A percentile compares a stretch with the other conserved stretches of the same genome.
phyloP scores from a whole-genome alignment of 2,329 filamentous ascomycete species.

The Pestalotiopsis sp. region DNA sequence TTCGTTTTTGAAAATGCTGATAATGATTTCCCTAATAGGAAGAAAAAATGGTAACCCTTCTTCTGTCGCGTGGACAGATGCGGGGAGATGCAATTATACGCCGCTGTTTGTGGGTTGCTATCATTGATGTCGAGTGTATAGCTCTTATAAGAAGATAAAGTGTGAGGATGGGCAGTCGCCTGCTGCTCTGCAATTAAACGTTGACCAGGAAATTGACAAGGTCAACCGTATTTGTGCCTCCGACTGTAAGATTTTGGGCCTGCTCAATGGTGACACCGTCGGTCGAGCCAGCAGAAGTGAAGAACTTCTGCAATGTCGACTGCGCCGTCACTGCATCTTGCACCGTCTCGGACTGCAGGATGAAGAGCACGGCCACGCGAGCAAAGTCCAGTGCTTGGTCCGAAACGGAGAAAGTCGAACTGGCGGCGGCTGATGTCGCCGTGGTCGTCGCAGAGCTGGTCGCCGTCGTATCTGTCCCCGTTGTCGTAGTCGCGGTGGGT shows the following conservation, averaged over 20 bases:
- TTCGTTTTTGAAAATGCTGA: constrained; percentile 6
- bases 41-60: neutral
- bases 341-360: constrained; percentile 59
- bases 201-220: constrained; percentile 51
- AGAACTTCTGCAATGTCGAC: constrained; percentile 55
- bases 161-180: neutral
- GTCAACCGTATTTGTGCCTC: constrained; percentile 50
- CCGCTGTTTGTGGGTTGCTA: neutral
- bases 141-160: neutral
- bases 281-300: constrained; percentile 41
- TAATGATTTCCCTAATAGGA: neutral
- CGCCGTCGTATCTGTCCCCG: constrained; percentile 21
- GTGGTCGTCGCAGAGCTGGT: constrained; percentile 27
- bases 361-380: constrained; percentile 62
- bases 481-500: constrained; percentile 24
- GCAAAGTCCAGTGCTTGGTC: constrained; percentile 66
- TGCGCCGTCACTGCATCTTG: constrained; percentile 58
- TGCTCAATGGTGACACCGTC: constrained; percentile 33
- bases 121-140: neutral
- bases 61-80: neutral
- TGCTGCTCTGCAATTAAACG: constrained; percentile 15
- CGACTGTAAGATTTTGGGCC: constrained; percentile 45
- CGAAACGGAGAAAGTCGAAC: constrained; percentile 49
- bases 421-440: constrained; percentile 26
- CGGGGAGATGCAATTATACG: neutral